These are phyloP conservation scores for Pestalotiopsis sp. DNA, from an alignment of 2,329 filamentous ascomycete genomes.

Conservation along the genomic window DNA sequence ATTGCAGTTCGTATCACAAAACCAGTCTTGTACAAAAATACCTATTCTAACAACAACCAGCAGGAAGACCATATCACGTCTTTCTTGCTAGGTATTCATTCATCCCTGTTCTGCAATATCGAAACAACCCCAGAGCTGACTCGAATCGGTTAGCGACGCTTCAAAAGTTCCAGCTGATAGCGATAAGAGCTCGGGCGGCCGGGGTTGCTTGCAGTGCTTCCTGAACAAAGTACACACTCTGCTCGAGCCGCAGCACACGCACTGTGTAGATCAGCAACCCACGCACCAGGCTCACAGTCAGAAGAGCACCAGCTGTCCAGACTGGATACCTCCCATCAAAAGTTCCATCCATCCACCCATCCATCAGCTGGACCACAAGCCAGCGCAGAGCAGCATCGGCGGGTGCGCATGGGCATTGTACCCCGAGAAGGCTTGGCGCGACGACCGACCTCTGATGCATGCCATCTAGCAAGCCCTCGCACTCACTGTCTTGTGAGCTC, in stretches of 20 bases:
- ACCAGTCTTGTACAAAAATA: background rate
- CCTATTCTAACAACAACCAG: background rate
- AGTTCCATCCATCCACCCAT: background rate
- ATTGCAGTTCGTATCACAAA: background rate
- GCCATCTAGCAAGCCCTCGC: background rate
- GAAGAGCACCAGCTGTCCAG: background rate
- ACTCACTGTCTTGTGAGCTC: slow-evolving; percentile 5
- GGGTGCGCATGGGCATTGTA: background rate
- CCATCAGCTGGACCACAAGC: background rate
- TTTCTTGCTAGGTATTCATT: too few species aligned
- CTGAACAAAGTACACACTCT: background rate
- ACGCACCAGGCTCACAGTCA: background rate
- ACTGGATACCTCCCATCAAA: background rate
- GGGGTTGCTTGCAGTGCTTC: too few species aligned
- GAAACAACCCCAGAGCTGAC: background rate
- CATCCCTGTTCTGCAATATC: background rate
- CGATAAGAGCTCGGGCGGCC: slow-evolving; percentile 1
- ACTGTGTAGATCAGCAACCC: background rate
- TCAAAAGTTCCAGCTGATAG: background rate
- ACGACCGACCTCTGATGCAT: slow-evolving; percentile 2
- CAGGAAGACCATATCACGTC: too few species aligned
- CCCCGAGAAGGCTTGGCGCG: background rate
- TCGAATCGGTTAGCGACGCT: background rate
- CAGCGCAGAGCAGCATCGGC: background rate
- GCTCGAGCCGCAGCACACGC: background rate